Evolutionary conservation across 2,329 filamentous ascomycete genomes (phyloP).

Genomic region (Blumeria graminis): DNA sequence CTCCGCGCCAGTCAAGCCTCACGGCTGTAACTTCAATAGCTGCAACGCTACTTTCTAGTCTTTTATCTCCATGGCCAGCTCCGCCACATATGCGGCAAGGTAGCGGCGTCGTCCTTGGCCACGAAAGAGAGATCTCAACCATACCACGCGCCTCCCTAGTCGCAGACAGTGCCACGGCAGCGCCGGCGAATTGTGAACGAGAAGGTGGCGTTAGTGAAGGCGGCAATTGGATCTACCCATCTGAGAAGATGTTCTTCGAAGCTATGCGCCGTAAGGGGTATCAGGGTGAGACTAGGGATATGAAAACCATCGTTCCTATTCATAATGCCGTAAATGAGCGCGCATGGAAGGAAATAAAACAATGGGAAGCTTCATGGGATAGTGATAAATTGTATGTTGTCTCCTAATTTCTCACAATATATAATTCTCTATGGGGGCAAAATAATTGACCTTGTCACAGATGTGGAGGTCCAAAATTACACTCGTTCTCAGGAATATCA

Average conservation of each 20-base stretch:
- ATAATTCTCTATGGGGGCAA: neutral
- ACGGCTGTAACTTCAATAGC: slow-evolving; percentile 6
- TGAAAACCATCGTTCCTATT: slow-evolving; percentile 82
- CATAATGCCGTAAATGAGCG: slow-evolving; percentile 97
- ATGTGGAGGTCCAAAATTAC: slow-evolving; percentile 57
- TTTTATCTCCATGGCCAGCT: slow-evolving; percentile 16
- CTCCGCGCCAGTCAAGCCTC: slow-evolving; percentile 7
- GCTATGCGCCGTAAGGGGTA: slow-evolving; percentile 83
- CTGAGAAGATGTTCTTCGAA: slow-evolving; percentile 92
- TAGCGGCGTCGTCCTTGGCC: slow-evolving; percentile 24
- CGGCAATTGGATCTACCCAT: slow-evolving; percentile 95
- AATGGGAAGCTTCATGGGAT: slow-evolving; percentile 56
- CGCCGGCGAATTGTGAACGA: slow-evolving; percentile 48
- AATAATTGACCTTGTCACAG: slow-evolving; percentile 12
- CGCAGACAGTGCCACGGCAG: slow-evolving; percentile 17
- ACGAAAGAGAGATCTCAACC: slow-evolving; percentile 49
- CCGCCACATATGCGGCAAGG: slow-evolving; percentile 16
- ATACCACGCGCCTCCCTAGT: slow-evolving; percentile 41
- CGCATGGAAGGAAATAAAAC: slow-evolving; percentile 76
- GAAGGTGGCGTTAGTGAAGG: slow-evolving; percentile 45
- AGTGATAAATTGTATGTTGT: slow-evolving; percentile 27
- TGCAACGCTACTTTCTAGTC: slow-evolving; percentile 14
- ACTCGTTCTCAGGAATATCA: slow-evolving; percentile 57
- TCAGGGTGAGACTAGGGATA: slow-evolving; percentile 45
- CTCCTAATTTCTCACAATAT: neutral